Evolutionary conservation across 139 green algal species (phyloP), one percentile per base, ranked within the genome.

Genomic region (Chlamydomonas schloesseri): DNA sequence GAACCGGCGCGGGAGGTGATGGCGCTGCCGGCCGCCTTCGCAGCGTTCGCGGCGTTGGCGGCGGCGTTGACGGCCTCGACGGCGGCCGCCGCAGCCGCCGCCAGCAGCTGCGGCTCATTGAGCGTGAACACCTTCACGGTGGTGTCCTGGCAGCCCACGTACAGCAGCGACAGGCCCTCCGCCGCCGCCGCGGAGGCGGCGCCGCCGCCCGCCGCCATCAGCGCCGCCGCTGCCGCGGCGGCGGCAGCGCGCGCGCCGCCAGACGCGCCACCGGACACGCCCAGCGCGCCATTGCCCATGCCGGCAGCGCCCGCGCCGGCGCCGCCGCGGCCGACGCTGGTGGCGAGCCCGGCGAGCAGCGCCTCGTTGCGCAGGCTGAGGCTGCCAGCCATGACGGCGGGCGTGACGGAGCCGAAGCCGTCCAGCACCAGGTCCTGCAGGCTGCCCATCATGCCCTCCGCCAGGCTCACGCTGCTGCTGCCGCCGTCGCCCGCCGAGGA

Each of bases 61-160:
- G 65, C n/a, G 65, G n/a, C 65, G 65, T 58, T 58, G 34, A 58
- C 55, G 11, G 75, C 75, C 21, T 58, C 75, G 10, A 62, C 76
- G 13, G 65, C 60, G 28, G 60, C 76, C 23, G 60, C 60, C 1
- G 76, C 60, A 0, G 76, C 76, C 34, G 58, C 76, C 23, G 76
- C 62, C 42, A 83, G 62, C 26, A 83, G 62, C 60, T 83, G 55
- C 14, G 37, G 33, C 58, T 83, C 76, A 60, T 83, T 62, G 60
- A 83, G 65, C 26, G 76, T 73, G 42, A 83, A 83, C 11, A 86
- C 82, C 60, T 92, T 92, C 72, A 94, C 83, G 23, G 89, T 93
- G 23, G 80, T 91, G 91, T 91, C 89, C 80, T 93, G 89, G 72
- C 83, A 86, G 65, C 91, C 89, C 0, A 91, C 87, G 69, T 89